Evolutionary conservation across 306 rosid species (phyloP), one percentile per base, ranked within the genome.

Genomic region (Acacia crassicarpa): DNA sequence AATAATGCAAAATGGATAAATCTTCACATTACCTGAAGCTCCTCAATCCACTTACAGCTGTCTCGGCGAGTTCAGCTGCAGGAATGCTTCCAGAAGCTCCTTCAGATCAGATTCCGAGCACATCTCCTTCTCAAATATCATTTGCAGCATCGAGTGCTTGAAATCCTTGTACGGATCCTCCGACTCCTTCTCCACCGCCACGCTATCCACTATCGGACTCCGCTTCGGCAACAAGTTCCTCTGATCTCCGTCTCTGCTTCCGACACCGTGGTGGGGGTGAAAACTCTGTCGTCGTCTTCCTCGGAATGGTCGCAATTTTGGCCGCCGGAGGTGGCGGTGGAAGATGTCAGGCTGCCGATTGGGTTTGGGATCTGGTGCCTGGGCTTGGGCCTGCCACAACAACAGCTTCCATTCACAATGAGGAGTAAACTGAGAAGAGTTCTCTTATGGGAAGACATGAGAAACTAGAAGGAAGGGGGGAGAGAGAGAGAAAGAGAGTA

Each of bases 101-200:
- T 85, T 83, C 38, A 89, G 91, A 59, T 88, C 93, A 0, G 75
- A 78, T 35, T 85, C 87, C 0, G 91, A 77, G 8, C 84, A 86
- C 2, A 91, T 89, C 86, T 88, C 87, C 35, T 89, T 89, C 90
- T 91, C 89, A 0, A 89, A 83, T 7, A 91, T 91, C 95, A 91
- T 91, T 70, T 91, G 95, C 6, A 89, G 85, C 93, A 91, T 91
- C 0, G 95, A 91, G 4, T 83, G 87, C 43, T 88, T 25, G 81
- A 91, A 91, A 78, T 91, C 95, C 40, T 80, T 72, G 38, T 89
- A 88, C 0, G 95, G 95, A 23, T 91, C 84, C 11, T 82, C 66
- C 2, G 93, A 88, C 16, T 86, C 91, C 80, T 91, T 91, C 88
- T 84, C 93, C 4, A 91, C 80, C 0, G 93, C 95, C 22, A 91